A percentile compares a stretch with the other conserved stretches of the same genome.
phyloP scores from a whole-genome alignment of 2,329 filamentous ascomycete species.

The Paecilomyces niveus region DNA sequence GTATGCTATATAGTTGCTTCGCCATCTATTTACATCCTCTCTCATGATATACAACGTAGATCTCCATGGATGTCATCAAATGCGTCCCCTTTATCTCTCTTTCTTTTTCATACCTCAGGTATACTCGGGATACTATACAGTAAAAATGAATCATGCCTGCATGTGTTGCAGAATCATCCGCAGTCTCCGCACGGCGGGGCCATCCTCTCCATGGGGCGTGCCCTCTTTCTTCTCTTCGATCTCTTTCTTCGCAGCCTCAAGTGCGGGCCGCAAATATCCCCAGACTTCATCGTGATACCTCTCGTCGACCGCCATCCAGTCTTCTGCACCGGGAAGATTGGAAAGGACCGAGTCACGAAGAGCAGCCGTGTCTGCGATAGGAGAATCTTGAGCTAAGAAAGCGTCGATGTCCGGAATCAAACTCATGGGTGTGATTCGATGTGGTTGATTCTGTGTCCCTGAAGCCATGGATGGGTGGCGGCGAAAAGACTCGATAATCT shows the following conservation, averaged over 20 bases:
- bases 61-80: no score
- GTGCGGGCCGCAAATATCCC: constrained; percentile 55
- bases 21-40: no score
- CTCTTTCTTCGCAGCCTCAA: constrained; percentile 51
- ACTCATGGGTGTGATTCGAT: constrained; percentile 19
- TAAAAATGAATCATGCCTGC: constrained; percentile 11
- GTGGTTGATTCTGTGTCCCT: constrained; percentile 2
- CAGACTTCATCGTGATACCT: constrained; percentile 55
- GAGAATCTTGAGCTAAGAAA: constrained; percentile 20
- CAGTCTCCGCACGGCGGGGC: constrained; percentile 30
- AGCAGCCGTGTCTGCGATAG: constrained; percentile 6
- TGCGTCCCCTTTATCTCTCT: no score
- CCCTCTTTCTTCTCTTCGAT: constrained; percentile 33
- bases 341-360: constrained; percentile 23
- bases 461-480: constrained; percentile 7
- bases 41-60: no score
- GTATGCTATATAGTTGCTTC: no score
- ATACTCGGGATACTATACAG: neutral
- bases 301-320: constrained; percentile 29
- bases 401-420: constrained; percentile 27
- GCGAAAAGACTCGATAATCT: constrained; percentile 26
- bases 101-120: neutral
- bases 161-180: constrained; percentile 35
- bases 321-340: constrained; percentile 22
- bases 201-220: constrained; percentile 15